Evolutionary conservation across 2,329 filamentous ascomycete genomes (phyloP), one percentile per base, ranked within the genome.

Genomic region (Phialophora expanda): DNA sequence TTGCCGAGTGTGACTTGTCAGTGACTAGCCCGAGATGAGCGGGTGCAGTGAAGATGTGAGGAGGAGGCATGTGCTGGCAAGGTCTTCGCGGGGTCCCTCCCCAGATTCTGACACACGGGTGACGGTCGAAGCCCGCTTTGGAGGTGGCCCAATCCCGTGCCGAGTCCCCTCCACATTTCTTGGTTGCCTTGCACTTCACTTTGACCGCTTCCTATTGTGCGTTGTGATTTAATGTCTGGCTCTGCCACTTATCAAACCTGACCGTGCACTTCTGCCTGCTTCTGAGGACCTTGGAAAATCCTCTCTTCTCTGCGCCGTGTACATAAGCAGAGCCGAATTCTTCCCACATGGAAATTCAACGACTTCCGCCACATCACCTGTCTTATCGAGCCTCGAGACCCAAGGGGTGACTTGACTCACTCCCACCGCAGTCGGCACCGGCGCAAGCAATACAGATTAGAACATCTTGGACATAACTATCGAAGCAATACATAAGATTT

Each of bases 341-440:
- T 34, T 53, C 59, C 64, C 69, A 63, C 60, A 69, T 70, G 66
- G 69, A 70, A 70, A 62, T 69, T 69, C 59, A 26, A 69, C 62
- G 66, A 63, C 62, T 66, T 38, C 58, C 56, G 48, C 58, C 61
- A 44, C 63, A 65, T 53, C 62, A 66, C 56, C 38, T 66, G 17
- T 64, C 62, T 24, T 66, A 70, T 38, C 66, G 66, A 61, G 60
- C 66, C 58, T 66, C 68, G 28, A 60, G 59, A 46, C 68, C 69
- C 57, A 70, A 70, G 63, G 69, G 67, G 62, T 69, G 67, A 70
- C 38, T 20, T 28, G 17, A 50, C 26, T n/a, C 22, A 4, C 44
- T 8, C 20, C 58, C 9, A 34, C 57, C 44, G n/a, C n/a, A 28
- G 30, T 38, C 34, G 32, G 28, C 30, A 28, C 8, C 46, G 34